phyloP scores from a whole-genome alignment of 1,139 yeast species.

The Saccharomyces hybrid region DNA sequence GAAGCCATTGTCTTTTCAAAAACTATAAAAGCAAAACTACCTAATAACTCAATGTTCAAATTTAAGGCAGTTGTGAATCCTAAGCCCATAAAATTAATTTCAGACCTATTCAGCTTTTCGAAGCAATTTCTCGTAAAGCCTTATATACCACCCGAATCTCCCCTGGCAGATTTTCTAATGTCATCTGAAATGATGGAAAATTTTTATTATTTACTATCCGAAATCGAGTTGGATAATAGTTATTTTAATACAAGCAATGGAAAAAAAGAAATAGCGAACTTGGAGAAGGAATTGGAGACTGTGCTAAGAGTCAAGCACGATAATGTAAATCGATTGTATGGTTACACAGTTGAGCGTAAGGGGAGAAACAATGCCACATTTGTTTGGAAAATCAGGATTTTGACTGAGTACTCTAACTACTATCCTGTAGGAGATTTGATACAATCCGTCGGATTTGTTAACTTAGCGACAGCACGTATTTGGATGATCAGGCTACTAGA shows the following conservation, averaged over 20 bases:
- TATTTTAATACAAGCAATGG: constrained; percentile 71
- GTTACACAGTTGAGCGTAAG: constrained; percentile 59
- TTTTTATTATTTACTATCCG: constrained; percentile 56
- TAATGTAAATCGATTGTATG: constrained; percentile 56
- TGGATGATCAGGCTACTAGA: constrained; percentile 88
- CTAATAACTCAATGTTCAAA: constrained; percentile 39
- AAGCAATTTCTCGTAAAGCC: constrained; percentile 72
- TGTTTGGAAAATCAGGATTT: constrained; percentile 57
- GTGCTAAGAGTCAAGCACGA: constrained; percentile 53
- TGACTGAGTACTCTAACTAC: constrained; percentile 57
- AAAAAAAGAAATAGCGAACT: constrained; percentile 56
- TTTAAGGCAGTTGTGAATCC: constrained; percentile 72
- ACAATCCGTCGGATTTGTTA: constrained; percentile 59
- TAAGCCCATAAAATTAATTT: constrained; percentile 41
- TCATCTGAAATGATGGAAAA: constrained; percentile 35
- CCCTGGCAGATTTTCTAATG: constrained; percentile 28
- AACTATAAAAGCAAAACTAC: constrained; percentile 41
- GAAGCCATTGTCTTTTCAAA: constrained; percentile 67
- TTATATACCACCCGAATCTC: constrained; percentile 40
- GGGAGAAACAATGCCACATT: constrained; percentile 28
- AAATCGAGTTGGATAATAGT: constrained; percentile 53
- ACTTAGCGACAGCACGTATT: constrained; percentile 67
- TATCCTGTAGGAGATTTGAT: constrained; percentile 61
- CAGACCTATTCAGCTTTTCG: constrained; percentile 48
- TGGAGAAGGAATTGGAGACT: constrained; percentile 68